Conservation (phyloP, 1,139 yeast species). For the Citeromyces siamensis region DNA sequence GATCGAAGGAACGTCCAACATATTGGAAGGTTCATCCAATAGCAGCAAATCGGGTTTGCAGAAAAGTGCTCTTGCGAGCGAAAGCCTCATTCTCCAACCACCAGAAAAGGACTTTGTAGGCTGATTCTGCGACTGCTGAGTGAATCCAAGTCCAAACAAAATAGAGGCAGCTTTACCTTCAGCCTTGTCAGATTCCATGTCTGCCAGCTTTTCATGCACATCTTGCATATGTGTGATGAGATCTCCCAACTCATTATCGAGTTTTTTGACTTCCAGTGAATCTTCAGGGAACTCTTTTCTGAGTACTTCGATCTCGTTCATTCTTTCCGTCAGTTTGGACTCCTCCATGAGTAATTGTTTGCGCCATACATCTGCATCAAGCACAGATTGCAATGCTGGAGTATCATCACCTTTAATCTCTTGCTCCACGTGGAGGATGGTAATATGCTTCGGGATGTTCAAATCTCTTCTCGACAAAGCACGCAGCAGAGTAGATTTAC, state of each 20-base stretch:
- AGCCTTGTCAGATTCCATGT: constrained; percentile 96
- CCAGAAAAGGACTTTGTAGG: constrained; percentile 93
- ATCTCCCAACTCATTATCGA: constrained; percentile 86
- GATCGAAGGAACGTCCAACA: constrained; percentile 99
- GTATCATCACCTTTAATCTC: constrained; percentile 92
- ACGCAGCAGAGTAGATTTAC: constrained; percentile 86
- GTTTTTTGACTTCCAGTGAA: constrained; percentile 63
- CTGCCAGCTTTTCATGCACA: constrained; percentile 68
- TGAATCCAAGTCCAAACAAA: constrained; percentile 84
- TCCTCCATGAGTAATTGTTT: constrained; percentile 78
- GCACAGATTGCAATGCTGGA: constrained; percentile 79
- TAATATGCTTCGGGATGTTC: constrained; percentile 86
- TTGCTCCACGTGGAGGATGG: constrained; percentile 94
- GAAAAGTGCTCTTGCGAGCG: constrained; percentile 95
- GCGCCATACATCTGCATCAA: constrained; percentile 99
- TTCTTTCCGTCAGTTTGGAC: constrained; percentile 56
- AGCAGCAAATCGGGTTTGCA: constrained; percentile 90
- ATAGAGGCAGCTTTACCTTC: constrained; percentile 97
- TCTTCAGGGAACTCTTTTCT: constrained; percentile 70
- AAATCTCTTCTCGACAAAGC: constrained; percentile 92
- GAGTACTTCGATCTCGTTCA: constrained; percentile 59
- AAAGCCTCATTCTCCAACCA: constrained; percentile 99
- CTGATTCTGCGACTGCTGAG: constrained; percentile 68
- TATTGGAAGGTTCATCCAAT: constrained; percentile 97
- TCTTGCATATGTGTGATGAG: constrained; percentile 68